Percentiles rank a stretch among this genome's conserved stretches.
Conservation (phyloP, 495 filamentous ascomycete species). For the Penicillium waksmanii region DNA sequence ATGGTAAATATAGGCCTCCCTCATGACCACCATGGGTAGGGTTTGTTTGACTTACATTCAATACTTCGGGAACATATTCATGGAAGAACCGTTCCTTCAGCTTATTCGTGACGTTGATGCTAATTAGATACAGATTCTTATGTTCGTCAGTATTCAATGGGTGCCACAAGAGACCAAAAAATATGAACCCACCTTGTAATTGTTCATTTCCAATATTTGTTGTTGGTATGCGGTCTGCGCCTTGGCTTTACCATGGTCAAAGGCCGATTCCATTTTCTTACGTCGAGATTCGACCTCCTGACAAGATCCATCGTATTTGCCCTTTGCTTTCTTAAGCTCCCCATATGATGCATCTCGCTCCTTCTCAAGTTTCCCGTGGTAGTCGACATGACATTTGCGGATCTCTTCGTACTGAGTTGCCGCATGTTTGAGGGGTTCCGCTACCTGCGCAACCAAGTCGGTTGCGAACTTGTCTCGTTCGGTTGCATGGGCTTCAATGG, state of each 20-base stretch:
- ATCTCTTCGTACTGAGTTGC: slow-evolving; percentile 83
- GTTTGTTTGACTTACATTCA: slow-evolving; percentile 66
- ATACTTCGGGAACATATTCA: slow-evolving; percentile 90
- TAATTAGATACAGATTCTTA: slow-evolving; percentile 91
- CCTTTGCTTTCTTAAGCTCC: slow-evolving; percentile 88
- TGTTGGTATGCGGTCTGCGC: slow-evolving; percentile 88
- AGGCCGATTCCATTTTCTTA: slow-evolving; percentile 89
- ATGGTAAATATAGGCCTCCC: neutral
- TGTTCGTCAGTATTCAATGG: neutral
- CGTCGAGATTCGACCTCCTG: slow-evolving; percentile 93
- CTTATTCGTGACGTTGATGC: slow-evolving; percentile 94
- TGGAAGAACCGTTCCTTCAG: slow-evolving; percentile 96
- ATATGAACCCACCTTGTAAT: slow-evolving; percentile 70
- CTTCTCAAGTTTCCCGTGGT: slow-evolving; percentile 83
- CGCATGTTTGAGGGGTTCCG: slow-evolving; percentile 78
- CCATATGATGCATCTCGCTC: slow-evolving; percentile 82
- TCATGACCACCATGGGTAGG: neutral
- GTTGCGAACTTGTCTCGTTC: slow-evolving; percentile 85
- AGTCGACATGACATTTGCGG: slow-evolving; percentile 87
- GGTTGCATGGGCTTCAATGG: slow-evolving; percentile 81
- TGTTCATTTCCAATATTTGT: slow-evolving; percentile 91
- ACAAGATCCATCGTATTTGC: slow-evolving; percentile 88
- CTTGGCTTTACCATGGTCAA: slow-evolving; percentile 81
- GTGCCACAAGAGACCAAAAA: neutral
- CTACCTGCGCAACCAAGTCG: slow-evolving; percentile 75